Evolutionary conservation across 169 alveolate genomes (phyloP), one percentile per base, ranked within the genome.

Genomic region (Besnoitia besnoiti): DNA sequence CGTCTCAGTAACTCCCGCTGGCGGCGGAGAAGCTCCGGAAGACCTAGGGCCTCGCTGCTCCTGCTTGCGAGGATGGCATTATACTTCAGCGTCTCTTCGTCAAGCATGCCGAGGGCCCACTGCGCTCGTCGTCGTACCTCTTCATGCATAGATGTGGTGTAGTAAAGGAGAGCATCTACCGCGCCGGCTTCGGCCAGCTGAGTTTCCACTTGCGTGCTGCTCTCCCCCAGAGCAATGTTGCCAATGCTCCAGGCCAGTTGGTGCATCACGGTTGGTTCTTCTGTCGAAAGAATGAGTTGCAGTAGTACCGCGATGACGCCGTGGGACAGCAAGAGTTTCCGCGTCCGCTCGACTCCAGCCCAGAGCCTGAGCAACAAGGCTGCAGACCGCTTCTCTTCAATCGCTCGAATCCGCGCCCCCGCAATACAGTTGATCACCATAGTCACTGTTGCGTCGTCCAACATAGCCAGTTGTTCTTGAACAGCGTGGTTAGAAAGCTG

Each of bases 171-270:
- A 0, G 87, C 87, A 30, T 77, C 87, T 8, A 77, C 21, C 19
- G 87, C 87, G 7, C 87, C 87, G 7, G 61, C 10, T 35, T 77
- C 87, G 61, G 87, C 87, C 59, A 77, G 49, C 35, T 42, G 49
- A 27, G 87, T 77, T 42, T 77, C 87, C 55, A 77, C 59, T 42
- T 37, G 59, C 59, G 30, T 39, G 47, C 59, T 77, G 49, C 59
- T 39, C 55, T 77, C 87, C 16, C 46, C 47, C 44, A 8, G 12
- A 4, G 87, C 87, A 7, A 77, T 10, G 30, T 42, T 77, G 44
- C 87, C 87, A 39, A 77, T 10, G 35, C 87, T 39, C 50, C 61
- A 77, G 5, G 87, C 50, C 30, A 77, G 87, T 35, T 77, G 59
- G 2, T 37, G 59, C 87, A 77, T 44, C 3, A 40, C 87, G 2